Evolutionary conservation across 306 rosid species (phyloP), one percentile per base, ranked within the genome.

Genomic region (Rosa multiflora): DNA sequence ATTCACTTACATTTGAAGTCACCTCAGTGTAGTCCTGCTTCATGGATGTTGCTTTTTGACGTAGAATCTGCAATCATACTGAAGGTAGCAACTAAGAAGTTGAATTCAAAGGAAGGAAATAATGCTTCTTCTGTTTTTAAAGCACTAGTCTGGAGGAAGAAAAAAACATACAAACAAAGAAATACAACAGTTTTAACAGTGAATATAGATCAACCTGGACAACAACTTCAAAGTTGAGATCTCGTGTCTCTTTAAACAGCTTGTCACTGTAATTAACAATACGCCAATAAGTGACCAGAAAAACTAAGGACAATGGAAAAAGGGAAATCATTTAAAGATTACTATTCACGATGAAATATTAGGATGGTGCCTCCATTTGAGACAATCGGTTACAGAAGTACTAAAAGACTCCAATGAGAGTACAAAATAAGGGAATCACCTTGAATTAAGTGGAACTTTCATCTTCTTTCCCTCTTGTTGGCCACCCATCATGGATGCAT

Each of bases 161-260:
- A 70, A 70, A 21, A 32, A 56, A 43, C 11, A 77, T 47, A 43
- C 26, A 63, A 62, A 58, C 43, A 46, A 23, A 11, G 39, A 26
- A 61, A 10, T 23, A 61, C 39, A 49, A 74, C 35, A 48, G 52
- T 6, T 67, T 48, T 78, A 82, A 72, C 26, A 80, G 73, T 61
- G 75, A 86, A 84, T 82, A 84, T 78, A 76, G 83, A 83, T 90
- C 90, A 90, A 95, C 99, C 98, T 93, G 99, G 89, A 83, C 91
- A 75, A 95, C 99, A 83, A 95, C 98, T 95, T 95, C 99, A 10
- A 95, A 95, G 91, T 95, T 95, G 87, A 91, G 97, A 91, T 95
- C 99, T 80, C 96, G 88, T 81, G 89, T 91, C 94, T 95, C 99
- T 90, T 93, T 95, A 85, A 86, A 93, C 61, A 95, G 99, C 98